Percentiles rank a stretch among this genome's conserved stretches.
These are phyloP conservation scores for Parascedosporium putredinis DNA, from an alignment of 2,329 filamentous ascomycete genomes.

Conservation along the genomic window DNA sequence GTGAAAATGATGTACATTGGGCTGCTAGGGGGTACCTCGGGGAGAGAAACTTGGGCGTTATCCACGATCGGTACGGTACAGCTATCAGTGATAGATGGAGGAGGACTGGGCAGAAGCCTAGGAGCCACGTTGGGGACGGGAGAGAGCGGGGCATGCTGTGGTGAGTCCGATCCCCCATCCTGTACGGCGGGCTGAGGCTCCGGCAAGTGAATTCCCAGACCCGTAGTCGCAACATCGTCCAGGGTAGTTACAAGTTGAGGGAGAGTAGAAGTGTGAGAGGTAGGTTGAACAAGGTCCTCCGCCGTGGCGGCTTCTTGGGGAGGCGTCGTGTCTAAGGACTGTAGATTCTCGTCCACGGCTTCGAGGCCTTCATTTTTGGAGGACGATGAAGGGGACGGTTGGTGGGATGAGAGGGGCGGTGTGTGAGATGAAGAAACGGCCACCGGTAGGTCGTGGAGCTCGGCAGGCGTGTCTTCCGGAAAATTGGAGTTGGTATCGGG, in stretches of 20 bases:
- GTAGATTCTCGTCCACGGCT: background rate
- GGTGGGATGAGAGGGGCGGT: background rate
- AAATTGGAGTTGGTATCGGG: conserved; percentile 12
- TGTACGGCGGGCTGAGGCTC: too few relatives aligned
- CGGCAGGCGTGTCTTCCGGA: conserved; percentile 7
- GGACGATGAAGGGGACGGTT: background rate
- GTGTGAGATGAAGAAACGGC: background rate
- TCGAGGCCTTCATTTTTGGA: background rate
- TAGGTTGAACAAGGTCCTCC: background rate
- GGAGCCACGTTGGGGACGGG: background rate
- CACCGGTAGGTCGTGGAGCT: background rate
- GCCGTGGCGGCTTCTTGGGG: background rate
- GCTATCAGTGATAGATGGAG: background rate
- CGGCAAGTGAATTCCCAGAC: background rate
- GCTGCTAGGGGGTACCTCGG: conserved; percentile 28
- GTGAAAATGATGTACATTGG: conserved; percentile 52
- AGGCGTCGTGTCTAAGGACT: background rate
- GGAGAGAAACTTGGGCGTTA: conserved; percentile 14
- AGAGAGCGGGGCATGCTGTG: background rate
- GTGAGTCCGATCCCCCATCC: too few relatives aligned
- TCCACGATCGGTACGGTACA: background rate
- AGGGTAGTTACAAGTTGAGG: background rate
- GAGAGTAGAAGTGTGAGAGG: background rate
- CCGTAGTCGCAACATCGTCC: background rate
- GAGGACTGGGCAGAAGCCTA: background rate